These are phyloP conservation scores for Mycena olivaceomarginata DNA, from an alignment of 768 basidiomycete genomes.

Conservation along the genomic window DNA sequence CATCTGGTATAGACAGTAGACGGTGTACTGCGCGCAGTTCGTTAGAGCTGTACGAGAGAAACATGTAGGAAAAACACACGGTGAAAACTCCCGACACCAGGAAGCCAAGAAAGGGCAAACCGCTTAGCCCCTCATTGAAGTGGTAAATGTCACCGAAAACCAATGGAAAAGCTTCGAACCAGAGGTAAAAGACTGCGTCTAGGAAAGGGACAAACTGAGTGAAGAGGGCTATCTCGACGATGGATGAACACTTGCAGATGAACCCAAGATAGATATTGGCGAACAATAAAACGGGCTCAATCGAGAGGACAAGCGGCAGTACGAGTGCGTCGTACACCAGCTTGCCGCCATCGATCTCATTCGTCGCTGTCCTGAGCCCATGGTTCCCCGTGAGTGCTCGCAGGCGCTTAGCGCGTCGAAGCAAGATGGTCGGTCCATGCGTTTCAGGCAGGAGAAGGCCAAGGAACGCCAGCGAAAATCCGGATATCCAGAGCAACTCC, in stretches of 20 bases:
- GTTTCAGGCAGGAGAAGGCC: conserved; percentile 55
- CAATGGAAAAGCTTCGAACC: conserved; percentile 57
- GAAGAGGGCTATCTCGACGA: not conserved
- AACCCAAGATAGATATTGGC: conserved; percentile 55
- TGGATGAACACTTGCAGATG: conserved; percentile 42
- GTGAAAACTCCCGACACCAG: conserved; percentile 43
- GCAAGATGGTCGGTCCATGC: conserved; percentile 48
- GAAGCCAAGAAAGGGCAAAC: conserved; percentile 55
- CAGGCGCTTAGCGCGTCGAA: conserved; percentile 54
- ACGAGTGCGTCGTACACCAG: conserved; percentile 50
- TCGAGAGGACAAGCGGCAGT: conserved; percentile 53
- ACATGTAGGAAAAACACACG: not conserved
- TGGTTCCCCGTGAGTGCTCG: conserved; percentile 53
- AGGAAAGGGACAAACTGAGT: not conserved
- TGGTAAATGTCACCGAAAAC: conserved; percentile 56
- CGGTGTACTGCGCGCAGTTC: conserved; percentile 27
- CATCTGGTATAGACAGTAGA: conserved; percentile 46
- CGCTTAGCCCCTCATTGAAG: conserved; percentile 54
- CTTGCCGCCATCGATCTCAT: conserved; percentile 42
- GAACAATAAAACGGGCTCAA: conserved; percentile 54
- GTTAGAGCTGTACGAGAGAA: not conserved
- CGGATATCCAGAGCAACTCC: conserved; percentile 56
- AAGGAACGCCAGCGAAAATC: conserved; percentile 49
- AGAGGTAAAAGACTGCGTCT: conserved; percentile 56
- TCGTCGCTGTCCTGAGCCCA: conserved; percentile 48